Evolutionary conservation across 2,329 filamentous ascomycete species (phyloP), one percentile per base, ranked within the genome.

Genomic region (Pyrenophora teres): DNA sequence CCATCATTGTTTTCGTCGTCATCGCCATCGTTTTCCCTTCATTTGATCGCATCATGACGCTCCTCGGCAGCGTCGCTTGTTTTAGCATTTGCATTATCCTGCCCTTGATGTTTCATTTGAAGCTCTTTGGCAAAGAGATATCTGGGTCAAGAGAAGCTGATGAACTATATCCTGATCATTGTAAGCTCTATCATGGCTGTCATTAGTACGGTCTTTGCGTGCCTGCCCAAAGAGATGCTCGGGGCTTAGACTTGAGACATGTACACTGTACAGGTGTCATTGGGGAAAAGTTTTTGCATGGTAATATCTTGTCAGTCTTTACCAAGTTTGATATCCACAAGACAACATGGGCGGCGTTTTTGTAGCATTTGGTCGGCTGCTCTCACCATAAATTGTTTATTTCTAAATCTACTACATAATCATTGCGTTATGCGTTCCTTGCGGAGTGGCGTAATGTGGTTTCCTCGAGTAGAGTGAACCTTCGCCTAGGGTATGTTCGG

Each of bases 61-160:
- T 96, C 56, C 86, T 97, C 77, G 93, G 94, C 10, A 90, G 89
- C 33, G 88, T 92, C 3, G 82, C 96, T 13, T 97, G 93, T 76
- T 96, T 96, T 65, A 90, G 90, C 15, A 95, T 97, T 60, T 97
- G 93, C 75, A 87, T 97, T 60, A 92, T 96, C 73, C 80, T 99
- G 43, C 94, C 93, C 0, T 78, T 96, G 27, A 83, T 87, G 4
- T 97, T 99, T 70, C 92, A 97, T 68, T 77, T 97, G 50, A 96
- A 92, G 76, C 84, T 97, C 1, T 97, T 96, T 71, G 85, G 86
- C 40, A 81, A 85, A 42, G 86, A 93, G 54, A 84, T 97, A 39
- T 76, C 80, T 1, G 60, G 60, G 72, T 1, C 69, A 71, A 18
- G 90, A 96, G 74, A 86, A 83, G 64, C 70, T 83, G 4, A 60